Evolutionary conservation across 495 filamentous ascomycete genomes (phyloP).

Genomic region (Xylaria curta): DNA sequence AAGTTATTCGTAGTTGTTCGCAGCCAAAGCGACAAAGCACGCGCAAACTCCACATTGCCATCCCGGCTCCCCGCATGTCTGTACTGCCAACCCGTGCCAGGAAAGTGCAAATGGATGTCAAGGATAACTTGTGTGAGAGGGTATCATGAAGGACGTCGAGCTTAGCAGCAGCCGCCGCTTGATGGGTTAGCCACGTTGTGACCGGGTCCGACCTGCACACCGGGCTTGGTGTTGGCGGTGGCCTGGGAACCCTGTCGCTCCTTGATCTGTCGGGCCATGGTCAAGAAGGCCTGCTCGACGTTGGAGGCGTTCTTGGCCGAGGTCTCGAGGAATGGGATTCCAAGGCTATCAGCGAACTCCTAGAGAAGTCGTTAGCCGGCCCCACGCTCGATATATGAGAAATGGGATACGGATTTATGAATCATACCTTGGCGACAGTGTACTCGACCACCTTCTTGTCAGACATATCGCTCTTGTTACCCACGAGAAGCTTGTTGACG

Average conservation of each 20-base stretch:
- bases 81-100: conserved; percentile 89
- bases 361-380: conserved; percentile 45
- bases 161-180: conserved; percentile 92
- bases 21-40: conserved; percentile 36
- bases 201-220: conserved; percentile 91
- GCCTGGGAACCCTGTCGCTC: conserved; percentile 96
- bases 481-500: conserved; percentile 98
- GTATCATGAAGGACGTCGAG: conserved; percentile 39
- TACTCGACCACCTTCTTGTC: conserved; percentile 99
- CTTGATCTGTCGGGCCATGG: conserved; percentile 99
- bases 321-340: conserved; percentile 99
- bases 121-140: conserved; percentile 36
- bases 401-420: not conserved
- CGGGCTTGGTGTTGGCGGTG: conserved; percentile 97
- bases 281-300: conserved; percentile 99
- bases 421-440: conserved; percentile 92
- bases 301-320: conserved; percentile 99
- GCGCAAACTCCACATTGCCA: conserved; percentile 64
- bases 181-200: conserved; percentile 93
- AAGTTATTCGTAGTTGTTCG: conserved; percentile 23
- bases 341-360: conserved; percentile 99
- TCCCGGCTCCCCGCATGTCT: conserved; percentile 87
- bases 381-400: not conserved
- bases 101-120: conserved; percentile 66
- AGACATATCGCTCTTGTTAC: conserved; percentile 99